phyloP scores from a whole-genome alignment of 495 filamentous ascomycete genomes.

The Trichodelitschia bisporula region DNA sequence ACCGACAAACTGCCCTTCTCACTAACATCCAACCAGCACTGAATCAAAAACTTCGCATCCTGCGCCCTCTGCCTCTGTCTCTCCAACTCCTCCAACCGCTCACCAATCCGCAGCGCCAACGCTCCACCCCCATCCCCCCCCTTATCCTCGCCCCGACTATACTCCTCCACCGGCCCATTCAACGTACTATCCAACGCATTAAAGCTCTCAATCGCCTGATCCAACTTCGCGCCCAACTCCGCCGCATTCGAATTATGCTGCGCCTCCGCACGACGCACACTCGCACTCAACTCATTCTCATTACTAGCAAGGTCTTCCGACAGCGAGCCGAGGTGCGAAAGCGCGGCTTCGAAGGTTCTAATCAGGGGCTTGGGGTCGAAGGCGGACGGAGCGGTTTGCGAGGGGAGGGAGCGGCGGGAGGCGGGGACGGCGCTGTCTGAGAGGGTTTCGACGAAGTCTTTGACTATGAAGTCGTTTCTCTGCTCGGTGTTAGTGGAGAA shows the following conservation, averaged over 20 bases:
- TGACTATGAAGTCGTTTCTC: constrained; percentile 81
- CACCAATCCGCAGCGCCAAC: constrained; percentile 84
- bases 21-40: constrained; percentile 86
- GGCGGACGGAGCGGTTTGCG: constrained; percentile 15
- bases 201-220: constrained; percentile 74
- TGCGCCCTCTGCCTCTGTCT: constrained; percentile 68
- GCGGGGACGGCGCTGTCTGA: constrained; percentile 57
- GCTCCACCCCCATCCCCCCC: constrained; percentile 41
- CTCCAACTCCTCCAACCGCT: constrained; percentile 79
- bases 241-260: constrained; percentile 80
- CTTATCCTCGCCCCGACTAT: constrained; percentile 23
- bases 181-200: constrained; percentile 66
- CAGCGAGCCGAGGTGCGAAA: constrained; percentile 51
- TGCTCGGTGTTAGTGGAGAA: constrained; percentile 1
- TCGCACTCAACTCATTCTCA: constrained; percentile 74
- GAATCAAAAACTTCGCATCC: constrained; percentile 83
- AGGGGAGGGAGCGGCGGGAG: constrained; percentile 44
- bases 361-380: constrained; percentile 98
- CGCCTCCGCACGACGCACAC: constrained; percentile 71
- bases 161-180: constrained; percentile 23
- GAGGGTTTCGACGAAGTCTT: constrained; percentile 86
- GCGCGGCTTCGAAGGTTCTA: constrained; percentile 74
- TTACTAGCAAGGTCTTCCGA: constrained; percentile 63
- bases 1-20: constrained; percentile 58
- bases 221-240: constrained; percentile 62